A percentile compares a stretch with the other conserved stretches of the same genome.
phyloP scores from a whole-genome alignment of 345 rosid genomes.

The Dipteronia dyeriana region DNA sequence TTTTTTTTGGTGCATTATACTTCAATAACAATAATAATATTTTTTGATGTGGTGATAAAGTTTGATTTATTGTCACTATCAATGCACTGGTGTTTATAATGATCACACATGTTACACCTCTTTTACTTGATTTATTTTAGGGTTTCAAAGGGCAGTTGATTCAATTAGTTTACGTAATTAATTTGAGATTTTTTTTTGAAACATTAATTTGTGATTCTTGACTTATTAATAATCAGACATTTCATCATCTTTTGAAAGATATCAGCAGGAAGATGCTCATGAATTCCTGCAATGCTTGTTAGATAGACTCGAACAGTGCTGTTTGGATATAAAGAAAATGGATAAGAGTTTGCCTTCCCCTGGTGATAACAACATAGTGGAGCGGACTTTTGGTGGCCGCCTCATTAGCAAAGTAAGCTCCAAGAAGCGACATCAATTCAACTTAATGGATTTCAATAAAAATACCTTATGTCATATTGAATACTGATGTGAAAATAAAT shows the following conservation, averaged over 20 bases:
- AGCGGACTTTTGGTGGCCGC: slow-evolving; percentile 68
- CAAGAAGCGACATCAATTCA: neutral
- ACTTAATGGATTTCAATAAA: neutral
- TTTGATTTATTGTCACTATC: neutral
- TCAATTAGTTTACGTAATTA: neutral
- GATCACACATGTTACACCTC: neutral
- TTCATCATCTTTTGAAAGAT: slow-evolving; percentile 52
- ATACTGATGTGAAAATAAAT: neutral
- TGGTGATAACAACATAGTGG: slow-evolving; percentile 43
- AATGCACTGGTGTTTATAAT: neutral
- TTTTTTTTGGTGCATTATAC: neutral
- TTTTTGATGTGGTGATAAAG: neutral
- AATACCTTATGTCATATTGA: neutral
- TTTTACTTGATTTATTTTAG: neutral
- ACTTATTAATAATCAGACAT: slow-evolving; percentile 42
- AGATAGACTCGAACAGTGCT: slow-evolving; percentile 67
- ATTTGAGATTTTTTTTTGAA: no score
- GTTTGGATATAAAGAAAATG: slow-evolving; percentile 37
- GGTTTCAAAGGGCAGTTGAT: neutral
- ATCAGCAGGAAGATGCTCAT: slow-evolving; percentile 89
- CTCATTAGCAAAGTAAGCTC: slow-evolving; percentile 62
- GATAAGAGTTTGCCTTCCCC: slow-evolving; percentile 27
- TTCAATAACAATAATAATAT: neutral
- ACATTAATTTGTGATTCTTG: slow-evolving; percentile 37
- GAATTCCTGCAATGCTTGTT: slow-evolving; percentile 77